Base-by-base conservation (phyloP, 2,329 filamentous ascomycete species). In the Fusarium graminum region DNA sequence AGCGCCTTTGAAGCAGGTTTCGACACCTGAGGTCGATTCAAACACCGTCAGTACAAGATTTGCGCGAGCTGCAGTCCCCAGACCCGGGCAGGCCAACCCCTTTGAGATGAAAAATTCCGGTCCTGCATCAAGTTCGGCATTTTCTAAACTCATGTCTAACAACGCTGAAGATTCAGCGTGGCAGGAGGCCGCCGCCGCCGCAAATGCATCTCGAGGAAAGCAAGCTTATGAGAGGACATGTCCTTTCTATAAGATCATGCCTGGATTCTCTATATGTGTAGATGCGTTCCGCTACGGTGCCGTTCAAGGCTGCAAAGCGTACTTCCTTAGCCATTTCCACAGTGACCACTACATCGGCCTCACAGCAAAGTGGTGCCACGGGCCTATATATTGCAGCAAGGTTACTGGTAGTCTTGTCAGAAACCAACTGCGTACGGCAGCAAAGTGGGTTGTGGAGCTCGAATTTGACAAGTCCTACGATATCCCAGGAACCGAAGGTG, bases 201-300 rank as follows among this genome's bases (percentile, higher is more conserved):
- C 97, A 75, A 81, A 86, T 28, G 86, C 91, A 2, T 89, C 93
- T 4, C 86, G 92, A 39, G 94, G 95, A 22, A 95, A 93, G 74
- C 92, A 91, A 17, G 90, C 94, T 0, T 95, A 94, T 72, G 87
- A 94, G 73, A 88, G 95, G 46, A 97, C 93, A 0, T 99, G 95
- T 74, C 95, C 95, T 0, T 99, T 99, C 73, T 99, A 99, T 82
- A 99, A 99, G 78, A 97, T 98, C 66, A 90, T 99, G 80, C 94
- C 94, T 1, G 93, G 93, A 0, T 91, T 97, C 72, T 92, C 86
- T 66, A 96, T 98, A 52, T 96, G 93, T 58, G 95, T 99, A 1
- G 95, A 99, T 77, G 95, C 95, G 0, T 97, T 99, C 74, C 89
- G 94, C 19, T 99, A 98, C 74, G 95, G 95, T 3, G 93, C 94